These are phyloP conservation scores for Nakazawaea holstii DNA, from an alignment of 805 yeast species.

Conservation along the genomic window DNA sequence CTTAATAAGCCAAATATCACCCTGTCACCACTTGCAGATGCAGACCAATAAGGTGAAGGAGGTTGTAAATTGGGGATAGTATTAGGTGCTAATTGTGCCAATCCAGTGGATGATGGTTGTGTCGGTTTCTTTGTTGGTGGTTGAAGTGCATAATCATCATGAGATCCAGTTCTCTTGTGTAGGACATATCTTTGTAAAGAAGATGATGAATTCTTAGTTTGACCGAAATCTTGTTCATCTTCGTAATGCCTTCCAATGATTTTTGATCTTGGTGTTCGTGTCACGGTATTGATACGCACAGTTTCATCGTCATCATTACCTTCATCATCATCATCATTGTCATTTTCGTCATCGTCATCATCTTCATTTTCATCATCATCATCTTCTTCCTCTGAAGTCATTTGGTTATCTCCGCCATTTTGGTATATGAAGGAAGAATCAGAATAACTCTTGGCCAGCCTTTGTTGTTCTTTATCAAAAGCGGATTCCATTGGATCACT, in stretches of 20 bases:
- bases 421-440: background rate
- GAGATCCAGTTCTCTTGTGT: constrained; percentile 7
- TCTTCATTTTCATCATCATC: background rate
- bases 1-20: constrained; percentile 22
- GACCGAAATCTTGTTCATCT: background rate
- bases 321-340: constrained; percentile 7
- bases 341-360: constrained; percentile 7
- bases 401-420: background rate
- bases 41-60: constrained; percentile 34
- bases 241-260: constrained; percentile 4
- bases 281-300: constrained; percentile 1
- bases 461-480: background rate
- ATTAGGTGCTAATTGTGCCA: constrained; percentile 16
- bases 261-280: constrained; percentile 8
- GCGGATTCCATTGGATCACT: background rate
- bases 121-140: constrained; percentile 7
- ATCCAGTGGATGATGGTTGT: constrained; percentile 6
- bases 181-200: background rate
- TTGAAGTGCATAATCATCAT: constrained; percentile 14
- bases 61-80: constrained; percentile 32
- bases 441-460: background rate
- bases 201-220: background rate
- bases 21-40: constrained; percentile 34
- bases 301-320: constrained; percentile 10
- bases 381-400: constrained; percentile 1